A percentile compares a stretch with the other conserved stretches of the same genome.
Conservation (phyloP, 768 basidiomycete genomes). For the Cubamyces lactineus region DNA sequence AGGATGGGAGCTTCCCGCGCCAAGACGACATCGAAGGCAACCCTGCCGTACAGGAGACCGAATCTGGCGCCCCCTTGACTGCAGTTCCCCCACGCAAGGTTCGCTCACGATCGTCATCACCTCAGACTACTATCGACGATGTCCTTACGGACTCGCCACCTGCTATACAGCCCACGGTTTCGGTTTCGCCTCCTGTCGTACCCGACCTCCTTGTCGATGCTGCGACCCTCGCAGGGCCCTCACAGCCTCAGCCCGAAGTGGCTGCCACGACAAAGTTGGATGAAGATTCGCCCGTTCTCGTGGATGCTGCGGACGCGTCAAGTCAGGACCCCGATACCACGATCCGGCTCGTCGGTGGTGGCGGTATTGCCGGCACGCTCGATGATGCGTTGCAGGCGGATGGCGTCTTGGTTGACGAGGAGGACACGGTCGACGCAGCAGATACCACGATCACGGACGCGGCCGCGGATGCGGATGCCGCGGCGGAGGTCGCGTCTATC, state of each 20-base stretch:
- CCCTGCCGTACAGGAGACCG: slow-evolving; percentile 11
- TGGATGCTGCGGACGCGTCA: slow-evolving; percentile 26
- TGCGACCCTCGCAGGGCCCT: slow-evolving; percentile 13
- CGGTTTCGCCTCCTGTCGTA: background rate
- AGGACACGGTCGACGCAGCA: slow-evolving; percentile 34
- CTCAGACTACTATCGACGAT: slow-evolving; percentile 8
- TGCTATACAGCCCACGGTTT: background rate
- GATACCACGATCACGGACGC: slow-evolving; percentile 24
- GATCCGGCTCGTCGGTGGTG: slow-evolving; percentile 62
- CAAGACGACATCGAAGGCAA: slow-evolving; percentile 28
- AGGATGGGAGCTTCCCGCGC: slow-evolving; percentile 42
- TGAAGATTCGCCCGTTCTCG: slow-evolving; percentile 32
- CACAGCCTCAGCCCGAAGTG: background rate
- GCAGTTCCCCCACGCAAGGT: slow-evolving; percentile 16
- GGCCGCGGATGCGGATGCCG: slow-evolving; percentile 23
- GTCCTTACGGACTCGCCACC: slow-evolving; percentile 17
- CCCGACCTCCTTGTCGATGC: slow-evolving; percentile 19
- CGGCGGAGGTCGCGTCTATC: slow-evolving; percentile 32
- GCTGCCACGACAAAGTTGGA: slow-evolving; percentile 16
- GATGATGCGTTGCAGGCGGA: slow-evolving; percentile 37
- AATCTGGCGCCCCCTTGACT: slow-evolving; percentile 8
- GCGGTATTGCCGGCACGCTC: slow-evolving; percentile 47
- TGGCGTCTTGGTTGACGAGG: slow-evolving; percentile 39
- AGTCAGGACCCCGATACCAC: slow-evolving; percentile 42
- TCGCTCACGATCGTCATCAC: slow-evolving; percentile 17